A percentile compares a stretch with the other conserved stretches of the same genome.
These are phyloP conservation scores for Durotheca rogersii DNA, from an alignment of 495 filamentous ascomycete species.

Conservation along the genomic window DNA sequence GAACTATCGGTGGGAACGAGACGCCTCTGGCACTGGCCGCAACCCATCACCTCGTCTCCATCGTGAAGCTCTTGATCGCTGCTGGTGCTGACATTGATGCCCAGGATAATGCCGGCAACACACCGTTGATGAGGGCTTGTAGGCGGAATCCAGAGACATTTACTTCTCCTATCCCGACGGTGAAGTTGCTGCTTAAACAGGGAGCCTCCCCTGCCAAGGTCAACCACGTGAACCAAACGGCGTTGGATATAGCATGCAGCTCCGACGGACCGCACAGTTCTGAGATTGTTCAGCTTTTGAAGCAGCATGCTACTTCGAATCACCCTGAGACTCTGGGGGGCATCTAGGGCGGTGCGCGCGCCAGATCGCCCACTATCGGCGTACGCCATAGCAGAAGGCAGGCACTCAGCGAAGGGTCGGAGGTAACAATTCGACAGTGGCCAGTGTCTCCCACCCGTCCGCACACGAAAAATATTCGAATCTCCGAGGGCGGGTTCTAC, in stretches of 20 bases:
- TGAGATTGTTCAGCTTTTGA: neutral
- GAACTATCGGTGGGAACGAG: neutral
- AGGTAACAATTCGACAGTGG: too few species aligned
- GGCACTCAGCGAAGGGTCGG: too few species aligned
- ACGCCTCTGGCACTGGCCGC: constrained; percentile 12
- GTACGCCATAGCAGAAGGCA: too few species aligned
- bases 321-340: too few species aligned
- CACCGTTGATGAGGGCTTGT: constrained; percentile 16
- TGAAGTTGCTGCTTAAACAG: constrained; percentile 4
- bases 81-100: constrained; percentile 24
- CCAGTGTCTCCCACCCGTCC: too few species aligned
- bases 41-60: neutral
- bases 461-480: too few species aligned
- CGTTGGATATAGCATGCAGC: constrained; percentile 4
- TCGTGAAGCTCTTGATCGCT: constrained; percentile 27
- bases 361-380: too few species aligned
- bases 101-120: neutral
- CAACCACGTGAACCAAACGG: neutral
- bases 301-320: too few species aligned
- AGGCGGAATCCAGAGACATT: too few species aligned
- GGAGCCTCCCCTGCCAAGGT: constrained; percentile 1
- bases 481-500: too few species aligned
- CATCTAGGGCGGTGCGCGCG: too few species aligned
- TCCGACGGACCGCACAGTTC: neutral
- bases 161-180: neutral